Conservation (phyloP, 2,329 filamentous ascomycete species). For the Fusarium hainanense region DNA sequence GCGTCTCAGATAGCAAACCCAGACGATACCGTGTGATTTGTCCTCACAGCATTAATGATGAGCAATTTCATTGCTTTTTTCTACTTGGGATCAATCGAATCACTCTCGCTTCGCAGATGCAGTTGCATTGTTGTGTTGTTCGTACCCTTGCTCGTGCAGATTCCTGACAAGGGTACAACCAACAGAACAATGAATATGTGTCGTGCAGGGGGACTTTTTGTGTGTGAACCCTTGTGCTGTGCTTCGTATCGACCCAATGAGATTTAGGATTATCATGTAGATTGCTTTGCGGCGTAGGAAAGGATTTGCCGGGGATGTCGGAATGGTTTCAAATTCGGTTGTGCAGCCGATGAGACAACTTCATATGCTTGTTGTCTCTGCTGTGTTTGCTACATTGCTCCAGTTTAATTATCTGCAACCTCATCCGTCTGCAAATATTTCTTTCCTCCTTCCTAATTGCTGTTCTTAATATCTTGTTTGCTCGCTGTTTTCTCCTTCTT, state of each 20-base stretch:
- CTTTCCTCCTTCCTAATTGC: background rate
- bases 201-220: background rate
- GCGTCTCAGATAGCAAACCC: background rate
- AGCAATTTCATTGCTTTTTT: background rate
- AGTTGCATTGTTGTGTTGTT: background rate
- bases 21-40: background rate
- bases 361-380: background rate
- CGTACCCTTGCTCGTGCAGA: background rate
- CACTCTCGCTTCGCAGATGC: background rate
- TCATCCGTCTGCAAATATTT: background rate
- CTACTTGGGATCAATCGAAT: background rate
- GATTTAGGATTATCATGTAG: background rate
- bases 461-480: background rate
- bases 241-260: background rate
- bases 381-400: background rate
- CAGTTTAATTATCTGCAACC: background rate
- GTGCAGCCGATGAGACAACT: conserved; percentile 1
- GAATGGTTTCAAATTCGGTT: conserved; percentile 4
- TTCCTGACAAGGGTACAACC: background rate
- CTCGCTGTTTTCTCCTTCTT: background rate
- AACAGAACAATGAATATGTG: background rate
- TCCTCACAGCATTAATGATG: background rate
- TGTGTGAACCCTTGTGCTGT: background rate
- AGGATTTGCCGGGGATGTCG: background rate
- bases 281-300: background rate